Evolutionary conservation across 148 eudicot genomes (phyloP).

Genomic region (Rhododendron henanense): DNA sequence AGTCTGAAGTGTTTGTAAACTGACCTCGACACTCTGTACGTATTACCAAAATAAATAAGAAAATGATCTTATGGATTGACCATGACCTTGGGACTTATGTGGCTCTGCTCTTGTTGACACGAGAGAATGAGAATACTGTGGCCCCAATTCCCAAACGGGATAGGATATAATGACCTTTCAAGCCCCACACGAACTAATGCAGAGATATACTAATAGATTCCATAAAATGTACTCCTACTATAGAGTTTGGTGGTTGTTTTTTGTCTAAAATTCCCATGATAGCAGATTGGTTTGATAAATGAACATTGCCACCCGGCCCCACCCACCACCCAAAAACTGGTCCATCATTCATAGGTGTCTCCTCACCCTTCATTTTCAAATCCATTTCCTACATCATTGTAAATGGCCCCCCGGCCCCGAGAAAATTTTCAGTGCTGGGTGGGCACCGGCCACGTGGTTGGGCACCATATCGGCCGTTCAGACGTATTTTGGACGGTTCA

Average conservation of each 20-base stretch:
- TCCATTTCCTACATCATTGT: not conserved
- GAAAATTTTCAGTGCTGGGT: no score
- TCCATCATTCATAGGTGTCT: constrained; percentile 2
- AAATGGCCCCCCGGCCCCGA: not conserved
- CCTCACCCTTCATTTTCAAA: not conserved
- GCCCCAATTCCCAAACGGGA: not conserved
- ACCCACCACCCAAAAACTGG: not conserved
- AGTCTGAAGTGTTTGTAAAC: no score
- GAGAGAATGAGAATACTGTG: not conserved
- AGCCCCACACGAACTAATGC: no score
- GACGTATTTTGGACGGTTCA: no score
- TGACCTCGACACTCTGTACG: no score
- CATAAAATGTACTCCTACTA: no score
- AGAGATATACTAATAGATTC: no score
- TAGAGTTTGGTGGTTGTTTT: not conserved
- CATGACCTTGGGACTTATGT: no score
- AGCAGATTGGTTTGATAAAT: not conserved
- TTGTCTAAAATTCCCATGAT: not conserved
- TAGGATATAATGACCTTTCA: not conserved
- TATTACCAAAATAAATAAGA: no score
- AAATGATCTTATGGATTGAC: no score
- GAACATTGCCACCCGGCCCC: not conserved
- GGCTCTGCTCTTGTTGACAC: not conserved
- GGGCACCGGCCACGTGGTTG: no score
- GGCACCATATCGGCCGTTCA: no score